These are phyloP conservation scores for Didymella arachidicola DNA, from an alignment of 2,329 filamentous ascomycete species.

Conservation along the genomic window DNA sequence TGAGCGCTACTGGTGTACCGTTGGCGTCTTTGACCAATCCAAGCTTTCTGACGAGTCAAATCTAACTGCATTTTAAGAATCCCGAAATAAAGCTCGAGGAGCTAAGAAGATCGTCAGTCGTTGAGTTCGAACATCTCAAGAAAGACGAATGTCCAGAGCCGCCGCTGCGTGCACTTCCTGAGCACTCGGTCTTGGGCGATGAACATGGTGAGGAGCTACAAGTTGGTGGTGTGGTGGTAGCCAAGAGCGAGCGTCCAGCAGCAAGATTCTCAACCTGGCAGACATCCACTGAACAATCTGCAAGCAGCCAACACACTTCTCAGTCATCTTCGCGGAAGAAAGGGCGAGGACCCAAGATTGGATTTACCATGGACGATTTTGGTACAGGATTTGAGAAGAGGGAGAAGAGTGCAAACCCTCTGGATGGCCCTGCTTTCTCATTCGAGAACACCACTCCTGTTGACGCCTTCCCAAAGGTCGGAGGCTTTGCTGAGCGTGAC, in stretches of 20 bases:
- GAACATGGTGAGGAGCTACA: conserved; percentile 21
- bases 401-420: conserved; percentile 9
- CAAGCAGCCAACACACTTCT: conserved; percentile 8
- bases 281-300: conserved; percentile 7
- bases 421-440: conserved; percentile 10
- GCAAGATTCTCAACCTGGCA: conserved; percentile 9
- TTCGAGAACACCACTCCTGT: conserved; percentile 14
- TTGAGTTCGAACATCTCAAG: conserved; percentile 53
- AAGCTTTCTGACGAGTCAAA: conserved; percentile 41
- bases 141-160: conserved; percentile 41
- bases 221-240: conserved; percentile 17
- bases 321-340: conserved; percentile 17
- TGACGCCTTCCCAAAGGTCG: conserved; percentile 10
- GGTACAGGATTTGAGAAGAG: conserved; percentile 21
- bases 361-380: conserved; percentile 32
- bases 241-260: conserved; percentile 20
- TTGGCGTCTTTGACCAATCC: conserved; percentile 43
- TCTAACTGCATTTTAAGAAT: conserved; percentile 50
- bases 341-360: conserved; percentile 26
- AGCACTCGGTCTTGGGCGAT: conserved; percentile 42
- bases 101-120: conserved; percentile 55
- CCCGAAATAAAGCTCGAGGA: conserved; percentile 57
- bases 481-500: conserved; percentile 14
- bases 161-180: conserved; percentile 47
- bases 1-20: conserved; percentile 38